These are phyloP conservation scores for Shiraia bambusicola DNA, from an alignment of 2,329 filamentous ascomycete species.

Conservation along the genomic window DNA sequence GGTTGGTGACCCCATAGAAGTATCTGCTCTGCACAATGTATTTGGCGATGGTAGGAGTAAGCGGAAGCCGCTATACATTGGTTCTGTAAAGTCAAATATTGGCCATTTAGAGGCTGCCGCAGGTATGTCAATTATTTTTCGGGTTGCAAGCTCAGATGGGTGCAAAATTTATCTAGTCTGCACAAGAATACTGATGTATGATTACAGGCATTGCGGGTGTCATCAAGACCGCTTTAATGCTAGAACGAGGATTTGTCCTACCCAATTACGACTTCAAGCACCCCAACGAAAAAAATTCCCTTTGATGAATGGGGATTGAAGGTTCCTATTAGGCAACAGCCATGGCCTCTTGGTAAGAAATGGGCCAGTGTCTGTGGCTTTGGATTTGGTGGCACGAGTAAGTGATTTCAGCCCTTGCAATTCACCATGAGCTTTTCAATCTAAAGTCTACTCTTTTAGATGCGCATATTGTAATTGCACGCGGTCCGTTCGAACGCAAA, in stretches of 20 bases:
- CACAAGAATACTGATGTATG: too few relatives aligned
- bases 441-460: not conserved
- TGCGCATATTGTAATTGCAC: constrained; percentile 32
- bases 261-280: constrained; percentile 43
- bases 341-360: constrained; percentile 26
- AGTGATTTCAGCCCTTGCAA: not conserved
- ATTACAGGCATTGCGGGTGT: constrained; percentile 9
- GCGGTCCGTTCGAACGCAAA: constrained; percentile 18
- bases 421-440: not conserved
- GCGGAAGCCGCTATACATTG: constrained; percentile 26
- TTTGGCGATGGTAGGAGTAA: constrained; percentile 22
- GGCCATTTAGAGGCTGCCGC: constrained; percentile 38
- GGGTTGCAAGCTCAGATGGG: too few relatives aligned
- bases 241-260: constrained; percentile 43
- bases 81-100: constrained; percentile 36
- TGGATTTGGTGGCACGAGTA: constrained; percentile 47
- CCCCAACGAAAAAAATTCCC: constrained; percentile 35
- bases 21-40: constrained; percentile 23
- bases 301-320: constrained; percentile 27
- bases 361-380: constrained; percentile 53
- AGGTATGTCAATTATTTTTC: constrained; percentile 10
- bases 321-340: constrained; percentile 14
- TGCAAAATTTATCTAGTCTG: not conserved
- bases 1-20: constrained; percentile 44
- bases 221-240: constrained; percentile 45